These are phyloP conservation scores for Phytopythium mirpurense DNA, from an alignment of 352 stramenopile species.

Conservation along the genomic window DNA sequence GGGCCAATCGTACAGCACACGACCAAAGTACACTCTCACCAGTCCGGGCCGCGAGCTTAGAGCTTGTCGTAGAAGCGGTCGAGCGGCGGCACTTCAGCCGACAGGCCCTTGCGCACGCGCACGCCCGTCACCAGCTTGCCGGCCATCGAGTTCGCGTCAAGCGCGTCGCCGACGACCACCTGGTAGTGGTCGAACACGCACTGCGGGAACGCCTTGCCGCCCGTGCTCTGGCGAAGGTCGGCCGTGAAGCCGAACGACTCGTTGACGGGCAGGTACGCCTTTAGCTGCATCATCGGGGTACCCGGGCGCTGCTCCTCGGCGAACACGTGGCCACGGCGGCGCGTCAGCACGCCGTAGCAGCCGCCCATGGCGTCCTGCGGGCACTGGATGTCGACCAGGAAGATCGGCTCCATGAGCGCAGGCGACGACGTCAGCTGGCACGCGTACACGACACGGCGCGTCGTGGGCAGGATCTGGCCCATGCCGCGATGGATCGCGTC, in stretches of 20 bases:
- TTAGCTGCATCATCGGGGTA: conserved; percentile 98
- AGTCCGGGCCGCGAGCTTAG: conserved; percentile 74
- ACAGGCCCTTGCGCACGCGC: conserved; percentile 97
- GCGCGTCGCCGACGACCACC: conserved; percentile 91
- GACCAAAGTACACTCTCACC: conserved; percentile 1
- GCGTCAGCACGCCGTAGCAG: conserved; percentile 98
- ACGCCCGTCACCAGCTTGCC: conserved; percentile 94
- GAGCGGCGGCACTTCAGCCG: conserved; percentile 95
- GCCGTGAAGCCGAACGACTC: conserved; percentile 99
- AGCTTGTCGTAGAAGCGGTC: conserved; percentile 99
- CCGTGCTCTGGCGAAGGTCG: conserved; percentile 97
- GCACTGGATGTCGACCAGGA: conserved; percentile 98
- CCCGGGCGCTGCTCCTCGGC: conserved; percentile 97
- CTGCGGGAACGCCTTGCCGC: conserved; percentile 99
- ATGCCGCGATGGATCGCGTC: conserved; percentile 99
- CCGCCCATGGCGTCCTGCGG: conserved; percentile 98
- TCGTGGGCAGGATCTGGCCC: conserved; percentile 99
- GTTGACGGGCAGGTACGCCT: conserved; percentile 99
- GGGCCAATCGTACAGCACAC: conserved; percentile 1
- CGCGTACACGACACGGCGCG: conserved; percentile 97
- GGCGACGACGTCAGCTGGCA: conserved; percentile 94
- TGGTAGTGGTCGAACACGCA: conserved; percentile 99
- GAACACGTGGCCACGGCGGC: conserved; percentile 98
- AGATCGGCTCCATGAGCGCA: conserved; percentile 97
- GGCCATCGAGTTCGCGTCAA: conserved; percentile 90